Conservation (phyloP, 192 early-diverging fungal species). For the Gigaspora rosea region DNA sequence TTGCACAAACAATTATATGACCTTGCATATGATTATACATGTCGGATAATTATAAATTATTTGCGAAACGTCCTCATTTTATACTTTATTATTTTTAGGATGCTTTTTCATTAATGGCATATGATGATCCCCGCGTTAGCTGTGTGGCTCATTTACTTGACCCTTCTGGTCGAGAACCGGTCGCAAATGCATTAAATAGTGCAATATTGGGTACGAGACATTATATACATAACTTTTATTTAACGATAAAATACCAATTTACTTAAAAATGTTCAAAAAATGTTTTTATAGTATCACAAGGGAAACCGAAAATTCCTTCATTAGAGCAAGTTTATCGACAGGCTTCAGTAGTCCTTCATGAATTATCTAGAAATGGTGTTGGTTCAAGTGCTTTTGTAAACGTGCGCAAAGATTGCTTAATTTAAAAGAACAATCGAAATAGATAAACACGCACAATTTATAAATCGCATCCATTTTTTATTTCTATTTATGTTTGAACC, state of each 20-base stretch:
- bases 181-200: conserved; percentile 69
- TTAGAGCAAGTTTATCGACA: conserved; percentile 56
- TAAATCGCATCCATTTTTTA: too few relatives aligned
- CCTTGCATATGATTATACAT: too few relatives aligned
- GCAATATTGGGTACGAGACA: conserved; percentile 59
- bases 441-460: too few relatives aligned
- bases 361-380: conserved; percentile 40
- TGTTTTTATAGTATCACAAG: conserved; percentile 49
- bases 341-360: conserved; percentile 36
- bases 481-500: too few relatives aligned
- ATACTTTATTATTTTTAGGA: conserved; percentile 45
- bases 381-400: conserved; percentile 49
- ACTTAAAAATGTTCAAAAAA: neutral
- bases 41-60: too few relatives aligned
- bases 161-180: conserved; percentile 50
- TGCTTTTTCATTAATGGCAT: conserved; percentile 73
- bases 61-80: neutral
- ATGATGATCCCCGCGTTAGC: conserved; percentile 58
- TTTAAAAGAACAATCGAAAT: conserved; percentile 5
- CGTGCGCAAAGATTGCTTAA: conserved; percentile 42
- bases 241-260: neutral
- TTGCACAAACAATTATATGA: too few relatives aligned
- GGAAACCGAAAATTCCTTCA: conserved; percentile 56
- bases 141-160: conserved; percentile 56
- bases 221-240: neutral